Conservation (phyloP, 1,284 basidiomycete genomes). For the Leccinum laetum region DNA sequence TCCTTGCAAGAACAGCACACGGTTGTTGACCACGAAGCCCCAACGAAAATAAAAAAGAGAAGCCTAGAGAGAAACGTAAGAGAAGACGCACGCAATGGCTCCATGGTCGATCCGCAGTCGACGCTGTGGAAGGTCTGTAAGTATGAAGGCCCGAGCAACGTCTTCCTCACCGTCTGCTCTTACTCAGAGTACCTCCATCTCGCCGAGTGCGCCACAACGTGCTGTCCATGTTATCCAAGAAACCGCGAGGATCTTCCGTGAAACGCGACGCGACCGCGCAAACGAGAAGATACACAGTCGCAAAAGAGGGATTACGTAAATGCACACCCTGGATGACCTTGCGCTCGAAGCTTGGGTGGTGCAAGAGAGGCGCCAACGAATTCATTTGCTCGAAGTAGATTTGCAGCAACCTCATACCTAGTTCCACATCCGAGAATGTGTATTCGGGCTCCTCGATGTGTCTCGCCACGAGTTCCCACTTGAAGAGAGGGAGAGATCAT, state of each 20-base stretch:
- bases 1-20: too few species aligned
- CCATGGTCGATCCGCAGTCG: too few species aligned
- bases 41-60: too few species aligned
- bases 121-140: conserved; percentile 45
- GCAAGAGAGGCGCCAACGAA: conserved; percentile 69
- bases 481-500: background rate
- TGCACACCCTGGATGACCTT: conserved; percentile 59
- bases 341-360: conserved; percentile 74
- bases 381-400: conserved; percentile 68
- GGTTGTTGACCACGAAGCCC: too few species aligned
- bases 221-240: conserved; percentile 39
- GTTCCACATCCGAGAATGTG: conserved; percentile 60
- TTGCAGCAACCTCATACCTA: conserved; percentile 62
- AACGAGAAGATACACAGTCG: conserved; percentile 67
- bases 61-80: too few species aligned
- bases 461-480: conserved; percentile 43
- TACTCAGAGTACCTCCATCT: conserved; percentile 80
- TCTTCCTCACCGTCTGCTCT: conserved; percentile 50
- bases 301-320: conserved; percentile 60
- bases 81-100: too few species aligned
- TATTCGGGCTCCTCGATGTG: conserved; percentile 22
- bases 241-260: conserved; percentile 62
- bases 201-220: conserved; percentile 46
- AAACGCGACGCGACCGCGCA: conserved; percentile 76
- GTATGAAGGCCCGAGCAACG: conserved; percentile 53